Evolutionary conservation across 2,329 filamentous ascomycete genomes (phyloP).

Genomic region (Sporothrix brunneoviolacea): DNA sequence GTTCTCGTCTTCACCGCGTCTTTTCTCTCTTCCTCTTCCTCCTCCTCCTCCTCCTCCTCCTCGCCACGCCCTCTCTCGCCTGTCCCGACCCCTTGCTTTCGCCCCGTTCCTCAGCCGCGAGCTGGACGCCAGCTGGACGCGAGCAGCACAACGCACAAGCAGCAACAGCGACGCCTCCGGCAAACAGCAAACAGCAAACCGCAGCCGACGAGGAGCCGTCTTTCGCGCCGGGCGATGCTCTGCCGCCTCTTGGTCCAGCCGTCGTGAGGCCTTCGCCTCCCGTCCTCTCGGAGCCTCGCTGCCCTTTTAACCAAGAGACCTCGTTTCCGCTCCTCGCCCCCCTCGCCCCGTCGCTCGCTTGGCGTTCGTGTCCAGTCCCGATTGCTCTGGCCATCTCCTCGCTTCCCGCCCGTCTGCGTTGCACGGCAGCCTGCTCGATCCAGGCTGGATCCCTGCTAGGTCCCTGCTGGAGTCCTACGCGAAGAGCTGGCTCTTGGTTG

Average conservation of each 20-base stretch:
- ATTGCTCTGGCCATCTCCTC: background rate
- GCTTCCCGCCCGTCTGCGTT: conserved; percentile 1
- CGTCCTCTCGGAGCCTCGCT: background rate
- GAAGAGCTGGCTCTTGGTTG: background rate
- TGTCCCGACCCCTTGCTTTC: too few relatives aligned
- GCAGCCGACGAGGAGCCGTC: background rate
- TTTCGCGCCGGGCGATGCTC: conserved; percentile 3
- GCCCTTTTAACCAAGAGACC: too few relatives aligned
- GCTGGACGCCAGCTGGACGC: background rate
- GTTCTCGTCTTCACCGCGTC: too few relatives aligned
- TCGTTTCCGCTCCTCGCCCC: background rate
- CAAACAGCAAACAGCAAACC: background rate
- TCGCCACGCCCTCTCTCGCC: too few relatives aligned
- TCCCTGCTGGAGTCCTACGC: too few relatives aligned
- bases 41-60: too few relatives aligned
- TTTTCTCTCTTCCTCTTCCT: too few relatives aligned
- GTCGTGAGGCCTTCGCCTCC: conserved; percentile 2
- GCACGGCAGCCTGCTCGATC: conserved; percentile 8
- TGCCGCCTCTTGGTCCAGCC: conserved; percentile 10
- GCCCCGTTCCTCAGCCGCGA: background rate
- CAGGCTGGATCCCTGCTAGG: background rate
- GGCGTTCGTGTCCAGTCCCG: background rate
- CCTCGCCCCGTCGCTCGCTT: background rate
- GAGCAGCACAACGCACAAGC: background rate
- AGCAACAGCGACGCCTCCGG: too few relatives aligned